phyloP scores from a whole-genome alignment of 352 stramenopile species.

The Phytophthora quininea region DNA sequence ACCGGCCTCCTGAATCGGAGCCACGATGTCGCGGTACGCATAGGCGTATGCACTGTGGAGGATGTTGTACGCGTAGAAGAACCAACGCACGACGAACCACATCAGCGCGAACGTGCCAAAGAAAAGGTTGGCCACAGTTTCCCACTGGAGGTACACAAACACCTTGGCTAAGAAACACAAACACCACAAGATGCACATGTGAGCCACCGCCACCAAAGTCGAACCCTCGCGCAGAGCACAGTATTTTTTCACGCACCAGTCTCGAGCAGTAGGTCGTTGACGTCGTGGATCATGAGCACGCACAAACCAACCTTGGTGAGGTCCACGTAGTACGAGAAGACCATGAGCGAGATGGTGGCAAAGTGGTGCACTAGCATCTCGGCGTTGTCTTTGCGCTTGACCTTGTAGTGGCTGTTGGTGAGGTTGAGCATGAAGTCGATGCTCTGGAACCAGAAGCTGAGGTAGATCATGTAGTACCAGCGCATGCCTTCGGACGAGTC shows the following conservation, averaged over 20 bases:
- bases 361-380: conserved; percentile 87
- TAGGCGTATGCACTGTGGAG: conserved; percentile 60
- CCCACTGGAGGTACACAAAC: conserved; percentile 78
- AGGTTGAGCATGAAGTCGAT: conserved; percentile 87
- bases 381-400: conserved; percentile 85
- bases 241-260: conserved; percentile 20
- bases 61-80: conserved; percentile 80
- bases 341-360: conserved; percentile 77
- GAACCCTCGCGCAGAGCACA: not conserved
- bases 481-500: conserved; percentile 52
- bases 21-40: conserved; percentile 59
- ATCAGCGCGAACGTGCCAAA: conserved; percentile 72
- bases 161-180: conserved; percentile 58
- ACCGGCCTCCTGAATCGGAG: conserved; percentile 50
- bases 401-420: conserved; percentile 80
- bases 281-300: conserved; percentile 85
- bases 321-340: conserved; percentile 78
- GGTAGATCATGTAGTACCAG: conserved; percentile 90
- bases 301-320: conserved; percentile 74
- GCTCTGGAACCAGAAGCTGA: conserved; percentile 82
- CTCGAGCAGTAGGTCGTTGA: conserved; percentile 77
- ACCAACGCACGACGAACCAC: conserved; percentile 79
- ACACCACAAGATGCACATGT: not conserved
- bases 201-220: conserved; percentile 2
- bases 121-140: conserved; percentile 70